A percentile compares a stretch with the other conserved stretches of the same genome.
phyloP scores from a whole-genome alignment of 2,329 filamentous ascomycete genomes.

The Neodidymelliopsis sp. region DNA sequence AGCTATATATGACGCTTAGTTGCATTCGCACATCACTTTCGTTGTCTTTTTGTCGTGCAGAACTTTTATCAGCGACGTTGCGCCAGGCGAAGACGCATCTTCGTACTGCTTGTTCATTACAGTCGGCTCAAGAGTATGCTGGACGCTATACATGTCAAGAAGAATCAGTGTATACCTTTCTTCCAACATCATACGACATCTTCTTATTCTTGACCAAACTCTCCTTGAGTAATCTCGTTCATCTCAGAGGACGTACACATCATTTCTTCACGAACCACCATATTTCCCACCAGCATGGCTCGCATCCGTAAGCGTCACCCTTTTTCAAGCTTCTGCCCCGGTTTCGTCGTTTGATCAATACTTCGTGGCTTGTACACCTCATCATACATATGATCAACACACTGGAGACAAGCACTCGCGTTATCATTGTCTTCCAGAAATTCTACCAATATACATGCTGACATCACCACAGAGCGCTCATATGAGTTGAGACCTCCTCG shows the following conservation, averaged over 20 bases:
- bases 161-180: too few species aligned
- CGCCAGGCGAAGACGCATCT: neutral
- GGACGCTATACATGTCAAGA: too few species aligned
- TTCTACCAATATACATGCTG: conserved; percentile 7
- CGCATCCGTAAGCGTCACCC: conserved; percentile 28
- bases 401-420: too few species aligned
- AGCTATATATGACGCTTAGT: neutral
- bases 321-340: neutral
- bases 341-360: neutral
- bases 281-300: conserved; percentile 17
- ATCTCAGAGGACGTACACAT: too few species aligned
- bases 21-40: neutral
- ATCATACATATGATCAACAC: neutral
- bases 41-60: neutral
- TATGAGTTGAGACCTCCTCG: conserved; percentile 6
- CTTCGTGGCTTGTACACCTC: neutral
- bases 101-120: too few species aligned
- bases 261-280: neutral
- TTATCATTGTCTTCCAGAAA: too few species aligned
- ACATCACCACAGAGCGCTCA: conserved; percentile 13
- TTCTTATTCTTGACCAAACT: neutral
- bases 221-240: too few species aligned
- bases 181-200: too few species aligned
- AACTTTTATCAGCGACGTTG: neutral
- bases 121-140: too few species aligned